Conservation (phyloP, 257 asterid species). For the Penstemon barbatus region DNA sequence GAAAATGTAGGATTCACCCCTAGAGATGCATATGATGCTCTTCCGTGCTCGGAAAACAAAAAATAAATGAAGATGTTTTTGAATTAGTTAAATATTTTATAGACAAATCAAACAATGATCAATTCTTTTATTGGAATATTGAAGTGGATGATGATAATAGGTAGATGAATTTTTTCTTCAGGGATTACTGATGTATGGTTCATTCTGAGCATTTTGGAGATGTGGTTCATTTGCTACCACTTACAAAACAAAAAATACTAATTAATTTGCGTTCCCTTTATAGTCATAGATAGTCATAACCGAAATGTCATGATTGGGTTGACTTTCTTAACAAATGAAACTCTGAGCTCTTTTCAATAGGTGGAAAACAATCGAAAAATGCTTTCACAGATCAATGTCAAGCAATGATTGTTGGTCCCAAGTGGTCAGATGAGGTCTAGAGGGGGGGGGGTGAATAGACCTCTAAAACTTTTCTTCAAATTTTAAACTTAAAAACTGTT, state of each 20-base stretch:
- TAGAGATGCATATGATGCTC: slow-evolving; percentile 1
- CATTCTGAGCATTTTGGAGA: background rate
- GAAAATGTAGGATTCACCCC: background rate
- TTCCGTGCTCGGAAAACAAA: background rate
- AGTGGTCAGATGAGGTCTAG: too few relatives aligned
- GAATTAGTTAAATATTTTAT: background rate
- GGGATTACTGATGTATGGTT: background rate
- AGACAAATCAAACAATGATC: background rate
- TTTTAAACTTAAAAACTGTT: too few relatives aligned
- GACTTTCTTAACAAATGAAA: background rate
- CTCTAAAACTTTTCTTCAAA: too few relatives aligned
- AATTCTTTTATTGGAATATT: background rate
- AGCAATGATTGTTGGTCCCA: background rate
- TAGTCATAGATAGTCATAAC: background rate
- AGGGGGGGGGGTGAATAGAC: too few relatives aligned
- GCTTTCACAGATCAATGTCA: background rate
- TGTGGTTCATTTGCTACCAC: background rate
- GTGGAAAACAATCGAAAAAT: background rate
- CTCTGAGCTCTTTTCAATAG: background rate
- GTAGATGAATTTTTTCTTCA: background rate
- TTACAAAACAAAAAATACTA: background rate
- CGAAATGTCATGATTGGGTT: background rate
- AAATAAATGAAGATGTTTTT: background rate
- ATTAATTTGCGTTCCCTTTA: background rate
- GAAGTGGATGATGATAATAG: background rate